Evolutionary conservation across 139 green algal genomes (phyloP), one percentile per base, ranked within the genome.

Genomic region (Zygnema circumcarinatum): DNA sequence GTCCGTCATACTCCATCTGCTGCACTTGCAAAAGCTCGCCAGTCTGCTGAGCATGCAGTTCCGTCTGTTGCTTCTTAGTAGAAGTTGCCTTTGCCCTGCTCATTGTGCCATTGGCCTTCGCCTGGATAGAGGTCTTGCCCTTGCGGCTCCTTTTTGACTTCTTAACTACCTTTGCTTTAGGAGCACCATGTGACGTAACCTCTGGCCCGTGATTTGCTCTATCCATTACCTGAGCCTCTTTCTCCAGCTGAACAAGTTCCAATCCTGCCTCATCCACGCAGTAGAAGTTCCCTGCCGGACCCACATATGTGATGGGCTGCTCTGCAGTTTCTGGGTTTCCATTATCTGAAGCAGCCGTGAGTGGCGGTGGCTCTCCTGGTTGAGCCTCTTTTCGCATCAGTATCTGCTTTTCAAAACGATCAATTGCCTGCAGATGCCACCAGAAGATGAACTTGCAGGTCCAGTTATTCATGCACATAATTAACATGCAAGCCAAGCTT

Each of bases 341-440:
- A 62, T 25, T 25, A 62, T 25, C 16, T 25, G 7, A 7, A 25
- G 47, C 7, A 25, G 7, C 7, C 47, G 16, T 25, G 7, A 16
- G 69, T 78, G 36, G 69, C 7, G 36, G 36, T 25, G 36, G 69
- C 16, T 78, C 38, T 11, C 39, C 38, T 78, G 36, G 69, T 25
- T 78, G 69, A 25, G 3, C 38, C 69, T 78, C 38, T 47, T 78
- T 41, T 11, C 7, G 69, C 69, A 78, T 78, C n/a, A 35, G 56
- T n/a, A 81, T 25, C 56, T 84, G 76, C 76, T 84, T 84, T 11
- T 84, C 76, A 52, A 72, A 84, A 25, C 76, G 76, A 25, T 84
- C 76, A 76, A 84, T 84, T 7, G 76, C 69, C 69, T 78, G 69
- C 69, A 78, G 3, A 42, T 25, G 16, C 35, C 69, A 39, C 35